Evolutionary conservation across 768 basidiomycete genomes (phyloP).

Genomic region (Trametes gibbosa): DNA sequence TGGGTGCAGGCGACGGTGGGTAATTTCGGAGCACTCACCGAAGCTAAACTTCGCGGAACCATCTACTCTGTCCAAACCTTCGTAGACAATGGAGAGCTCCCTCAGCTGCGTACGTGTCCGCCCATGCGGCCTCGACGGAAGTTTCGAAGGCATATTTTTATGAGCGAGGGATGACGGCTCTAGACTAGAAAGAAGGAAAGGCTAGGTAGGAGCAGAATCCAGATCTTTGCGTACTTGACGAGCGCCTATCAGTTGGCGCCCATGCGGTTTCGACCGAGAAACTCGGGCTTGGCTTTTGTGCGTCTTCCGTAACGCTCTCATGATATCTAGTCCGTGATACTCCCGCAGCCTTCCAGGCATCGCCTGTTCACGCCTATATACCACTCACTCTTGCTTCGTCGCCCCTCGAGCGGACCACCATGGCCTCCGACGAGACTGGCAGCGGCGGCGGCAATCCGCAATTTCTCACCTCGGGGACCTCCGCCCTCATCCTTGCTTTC

Average conservation of each 20-base stretch:
- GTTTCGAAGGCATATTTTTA: background rate
- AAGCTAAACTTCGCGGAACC: slow-evolving; percentile 74
- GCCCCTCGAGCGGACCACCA: background rate
- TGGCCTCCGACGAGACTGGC: background rate
- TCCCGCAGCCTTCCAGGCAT: background rate
- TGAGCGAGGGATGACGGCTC: too few species aligned
- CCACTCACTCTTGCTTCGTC: background rate
- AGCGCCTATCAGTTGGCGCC: too few species aligned
- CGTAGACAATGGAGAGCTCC: slow-evolving; percentile 46
- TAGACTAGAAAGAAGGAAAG: too few species aligned
- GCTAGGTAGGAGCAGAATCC: too few species aligned
- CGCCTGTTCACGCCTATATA: background rate
- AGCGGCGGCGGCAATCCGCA: background rate
- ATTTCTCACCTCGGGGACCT: slow-evolving; percentile 35
- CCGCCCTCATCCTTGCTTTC: slow-evolving; percentile 59
- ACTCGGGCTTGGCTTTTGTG: background rate
- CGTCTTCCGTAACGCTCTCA: background rate
- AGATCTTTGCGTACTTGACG: too few species aligned
- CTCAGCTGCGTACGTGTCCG: slow-evolving; percentile 37
- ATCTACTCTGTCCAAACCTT: slow-evolving; percentile 67
- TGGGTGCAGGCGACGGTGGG: background rate
- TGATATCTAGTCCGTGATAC: background rate
- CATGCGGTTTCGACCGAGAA: too few species aligned
- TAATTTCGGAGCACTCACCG: slow-evolving; percentile 36
- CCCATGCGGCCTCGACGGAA: slow-evolving; percentile 31